phyloP scores from a whole-genome alignment of 2,329 filamentous ascomycete genomes.

The Colletotrichum plurivorum region DNA sequence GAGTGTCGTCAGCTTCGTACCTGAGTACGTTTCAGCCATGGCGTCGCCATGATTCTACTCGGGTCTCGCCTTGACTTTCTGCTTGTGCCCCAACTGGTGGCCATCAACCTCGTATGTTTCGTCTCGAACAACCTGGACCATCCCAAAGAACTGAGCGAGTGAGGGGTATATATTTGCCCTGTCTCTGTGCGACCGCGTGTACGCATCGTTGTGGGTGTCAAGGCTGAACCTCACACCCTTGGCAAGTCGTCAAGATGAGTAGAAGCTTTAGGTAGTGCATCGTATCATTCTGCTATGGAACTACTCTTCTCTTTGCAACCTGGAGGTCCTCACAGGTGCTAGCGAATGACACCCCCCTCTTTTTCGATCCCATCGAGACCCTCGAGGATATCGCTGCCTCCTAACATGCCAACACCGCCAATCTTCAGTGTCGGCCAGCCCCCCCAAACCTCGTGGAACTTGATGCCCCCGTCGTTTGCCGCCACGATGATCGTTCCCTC shows the following conservation, averaged over 20 bases:
- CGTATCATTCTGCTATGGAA: slow-evolving; percentile 15
- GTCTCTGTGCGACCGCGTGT: not conserved
- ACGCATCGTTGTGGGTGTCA: no score
- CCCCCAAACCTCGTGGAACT: slow-evolving; percentile 97
- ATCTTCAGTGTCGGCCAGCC: slow-evolving; percentile 69
- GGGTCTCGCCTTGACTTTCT: slow-evolving; percentile 12
- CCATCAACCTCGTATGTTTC: not conserved
- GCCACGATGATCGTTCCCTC: slow-evolving; percentile 86
- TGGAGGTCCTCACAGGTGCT: slow-evolving; percentile 49
- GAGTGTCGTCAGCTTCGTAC: not conserved
- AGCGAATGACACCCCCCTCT: slow-evolving; percentile 79
- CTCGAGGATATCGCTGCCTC: slow-evolving; percentile 89
- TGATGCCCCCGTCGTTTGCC: slow-evolving; percentile 91
- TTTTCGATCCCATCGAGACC: slow-evolving; percentile 84
- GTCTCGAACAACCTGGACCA: not conserved
- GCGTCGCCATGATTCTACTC: not conserved
- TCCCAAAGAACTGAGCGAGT: not conserved
- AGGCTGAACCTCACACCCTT: no score
- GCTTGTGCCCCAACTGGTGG: not conserved
- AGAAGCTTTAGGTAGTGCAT: not conserved
- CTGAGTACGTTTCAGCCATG: slow-evolving; percentile 7
- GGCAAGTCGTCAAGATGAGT: not conserved
- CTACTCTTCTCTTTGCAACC: slow-evolving; percentile 9
- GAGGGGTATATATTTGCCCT: not conserved
- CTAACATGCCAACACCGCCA: slow-evolving; percentile 72